Evolutionary conservation across 306 rosid species (phyloP), one percentile per base, ranked within the genome.

Genomic region (Mimosa pudica): DNA sequence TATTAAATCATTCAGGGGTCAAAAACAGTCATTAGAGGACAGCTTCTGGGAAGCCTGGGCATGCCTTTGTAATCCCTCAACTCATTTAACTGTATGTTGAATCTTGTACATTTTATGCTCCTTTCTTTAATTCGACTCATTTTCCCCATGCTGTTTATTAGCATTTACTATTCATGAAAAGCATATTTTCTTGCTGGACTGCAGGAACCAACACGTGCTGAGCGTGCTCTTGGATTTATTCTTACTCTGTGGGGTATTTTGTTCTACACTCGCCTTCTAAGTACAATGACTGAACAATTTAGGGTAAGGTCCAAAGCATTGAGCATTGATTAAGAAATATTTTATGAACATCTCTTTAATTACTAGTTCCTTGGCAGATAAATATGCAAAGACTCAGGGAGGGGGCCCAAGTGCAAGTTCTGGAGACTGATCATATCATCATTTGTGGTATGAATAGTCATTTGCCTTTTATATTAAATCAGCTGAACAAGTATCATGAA

Each of bases 11-110:
- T 74, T 79, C 86, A 91, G 94, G 89, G 89, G 82, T 65, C 80
- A 24, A 63, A 70, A 83, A 17, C 92, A 83, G 24, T 76, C 99
- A 83, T 85, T 95, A 74, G 99, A 93, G 88, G 98, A 95, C 80
- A 93, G 99, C 90, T 77, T 90, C 55, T 95, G 99, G 99, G 99
- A 91, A 84, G 99, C 99, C 24, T 95, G 99, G 99, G 97, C 98
- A 76, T 95, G 99, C 72, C 92, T 95, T 11, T 84, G 90, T 80
- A 90, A 97, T 35, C 91, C 99, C 17, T 91, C 98, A 61, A 91
- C 97, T 77, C 98, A 95, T 88, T 83, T 95, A 85, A 89, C 62
- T 79, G 99, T 95, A 85, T 78, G 87, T 74, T 77, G 18, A 41
- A 63, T 69, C 76, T 68, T 77, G 71, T 86, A 42, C 81, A 74